Evolutionary conservation across 306 rosid species (phyloP), one percentile per base, ranked within the genome.

Genomic region (Citrullus colocynthis): DNA sequence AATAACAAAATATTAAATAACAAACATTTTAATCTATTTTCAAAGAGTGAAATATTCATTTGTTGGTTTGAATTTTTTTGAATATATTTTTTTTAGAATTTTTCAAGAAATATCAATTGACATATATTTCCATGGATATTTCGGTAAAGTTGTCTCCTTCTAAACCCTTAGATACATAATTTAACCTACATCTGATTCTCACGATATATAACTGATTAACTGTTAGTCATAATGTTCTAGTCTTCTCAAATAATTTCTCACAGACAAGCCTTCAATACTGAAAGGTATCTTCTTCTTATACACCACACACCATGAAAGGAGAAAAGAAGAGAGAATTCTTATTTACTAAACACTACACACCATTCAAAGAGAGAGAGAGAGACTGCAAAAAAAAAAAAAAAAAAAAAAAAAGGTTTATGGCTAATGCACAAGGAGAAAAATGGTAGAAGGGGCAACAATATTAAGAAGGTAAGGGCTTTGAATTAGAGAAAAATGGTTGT

Each of bases 401-500:
- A 0, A 18, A 32, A 32, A 32, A 24, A 24, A 1, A 34, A 66
- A 8, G 30, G 16, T 39, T 39, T 9, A 39, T 65, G 73, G 9
- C 16, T 66, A 36, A 18, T 37, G 42, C 72, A 42, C 2, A 7
- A 42, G 10, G 2, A 64, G 57, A 28, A 21, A 72, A 72, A 15
- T 8, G 37, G 42, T 16, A 72, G 37, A 49, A 24, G 37, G 28
- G 59, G 58, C n/a, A 70, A 24, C 51, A 69, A 37, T 28, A 9
- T 75, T 75, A 69, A 78, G 88, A 87, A 30, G 89, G 78, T 45
- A 81, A 70, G 64, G 54, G 82, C 72, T 82, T 88, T 6, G 88
- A n/a, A 59, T 88, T 85, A 8, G 92, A 86, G 83, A 82, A 85
- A 8, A 87, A 55, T 28, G 82, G 84, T 76, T 85, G 52, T 45